phyloP scores from a whole-genome alignment of 805 yeast species.

The Candida maltosa region DNA sequence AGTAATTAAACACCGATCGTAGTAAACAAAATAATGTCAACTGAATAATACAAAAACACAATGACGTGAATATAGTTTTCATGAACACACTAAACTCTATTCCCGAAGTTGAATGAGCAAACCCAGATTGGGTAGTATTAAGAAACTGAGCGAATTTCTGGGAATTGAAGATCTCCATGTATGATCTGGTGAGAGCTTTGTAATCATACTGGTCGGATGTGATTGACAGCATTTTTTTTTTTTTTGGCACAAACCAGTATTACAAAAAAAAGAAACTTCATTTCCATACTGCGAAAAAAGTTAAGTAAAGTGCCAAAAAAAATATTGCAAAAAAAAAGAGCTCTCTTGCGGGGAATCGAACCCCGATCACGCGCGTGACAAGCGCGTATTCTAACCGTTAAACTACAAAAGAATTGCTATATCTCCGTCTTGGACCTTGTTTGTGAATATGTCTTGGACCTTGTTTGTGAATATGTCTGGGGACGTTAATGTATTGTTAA shows the following conservation, averaged over 20 bases:
- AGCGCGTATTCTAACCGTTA: no score
- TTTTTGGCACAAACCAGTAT: no score
- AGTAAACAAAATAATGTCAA: conserved; percentile 37
- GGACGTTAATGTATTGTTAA: no score
- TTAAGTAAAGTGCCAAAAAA: no score
- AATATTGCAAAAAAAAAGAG: not conserved
- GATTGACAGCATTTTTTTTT: conserved; percentile 25
- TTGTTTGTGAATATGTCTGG: no score
- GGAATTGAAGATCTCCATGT: conserved; percentile 27
- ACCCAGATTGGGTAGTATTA: conserved; percentile 53
- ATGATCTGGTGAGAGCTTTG: conserved; percentile 22
- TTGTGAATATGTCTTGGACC: no score
- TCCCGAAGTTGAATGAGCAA: conserved; percentile 58
- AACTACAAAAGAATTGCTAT: no score
- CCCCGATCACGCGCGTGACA: no score
- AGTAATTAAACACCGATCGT: conserved; percentile 24
- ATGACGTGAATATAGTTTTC: conserved; percentile 53
- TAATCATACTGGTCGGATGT: conserved; percentile 19
- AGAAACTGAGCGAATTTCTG: conserved; percentile 36
- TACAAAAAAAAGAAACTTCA: no score
- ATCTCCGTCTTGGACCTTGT: no score
- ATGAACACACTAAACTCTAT: conserved; percentile 54
- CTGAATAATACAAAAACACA: conserved; percentile 53
- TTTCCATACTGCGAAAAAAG: no score
- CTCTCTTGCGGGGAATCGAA: not conserved